Percentiles rank a stretch among this genome's conserved stretches.
Evolutionary conservation across 1,139 yeast genomes (phyloP).

Genomic region (Zygosaccharomyces sapae): DNA sequence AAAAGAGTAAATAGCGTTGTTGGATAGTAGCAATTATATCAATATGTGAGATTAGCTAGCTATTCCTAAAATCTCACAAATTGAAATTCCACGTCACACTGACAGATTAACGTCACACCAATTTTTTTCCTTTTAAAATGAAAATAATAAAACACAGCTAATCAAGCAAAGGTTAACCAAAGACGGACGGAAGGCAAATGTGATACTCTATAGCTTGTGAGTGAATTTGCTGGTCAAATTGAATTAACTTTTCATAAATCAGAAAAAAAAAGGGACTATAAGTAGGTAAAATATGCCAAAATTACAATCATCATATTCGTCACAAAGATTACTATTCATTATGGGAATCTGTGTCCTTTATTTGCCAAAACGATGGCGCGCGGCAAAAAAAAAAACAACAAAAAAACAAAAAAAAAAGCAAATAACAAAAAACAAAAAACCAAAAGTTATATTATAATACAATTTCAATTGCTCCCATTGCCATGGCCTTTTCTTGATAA

Average conservation of each 20-base stretch:
- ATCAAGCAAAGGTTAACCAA: neutral
- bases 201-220: slow-evolving; percentile 3
- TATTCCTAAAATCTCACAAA: neutral
- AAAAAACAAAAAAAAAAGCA: no score
- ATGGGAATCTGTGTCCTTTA: neutral
- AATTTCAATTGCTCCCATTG: neutral
- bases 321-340: neutral
- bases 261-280: no score
- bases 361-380: neutral
- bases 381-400: neutral
- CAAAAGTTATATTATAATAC: no score
- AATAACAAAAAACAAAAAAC: neutral
- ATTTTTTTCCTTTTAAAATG: neutral
- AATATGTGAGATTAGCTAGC: neutral
- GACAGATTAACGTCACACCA: neutral
- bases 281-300: neutral
- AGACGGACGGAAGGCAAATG: neutral
- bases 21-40: neutral
- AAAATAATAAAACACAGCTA: neutral
- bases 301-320: neutral
- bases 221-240: neutral
- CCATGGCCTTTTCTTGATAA: slow-evolving; percentile 14
- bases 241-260: neutral
- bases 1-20: neutral
- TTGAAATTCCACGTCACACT: neutral